Evolutionary conservation across 306 rosid species (phyloP).

Genomic region (Phaseolus lunatus): DNA sequence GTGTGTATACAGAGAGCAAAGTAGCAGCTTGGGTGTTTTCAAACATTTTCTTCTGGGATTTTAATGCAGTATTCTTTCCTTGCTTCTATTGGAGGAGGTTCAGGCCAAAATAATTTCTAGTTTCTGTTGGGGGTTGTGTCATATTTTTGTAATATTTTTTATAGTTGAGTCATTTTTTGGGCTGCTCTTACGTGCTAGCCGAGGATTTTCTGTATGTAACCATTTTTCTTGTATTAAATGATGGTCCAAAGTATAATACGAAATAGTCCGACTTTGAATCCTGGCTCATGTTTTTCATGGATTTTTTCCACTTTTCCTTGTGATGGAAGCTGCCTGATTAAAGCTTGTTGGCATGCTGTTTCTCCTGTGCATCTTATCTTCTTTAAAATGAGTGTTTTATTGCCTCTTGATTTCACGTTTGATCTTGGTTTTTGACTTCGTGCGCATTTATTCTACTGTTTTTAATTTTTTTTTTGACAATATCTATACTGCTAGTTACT

Average conservation of each 20-base stretch:
- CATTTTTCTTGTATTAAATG: slow-evolving; percentile 52
- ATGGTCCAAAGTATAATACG: slow-evolving; percentile 47
- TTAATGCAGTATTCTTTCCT: slow-evolving; percentile 55
- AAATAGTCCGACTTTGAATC: slow-evolving; percentile 45
- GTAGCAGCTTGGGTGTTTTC: slow-evolving; percentile 45
- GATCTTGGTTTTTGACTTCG: background rate
- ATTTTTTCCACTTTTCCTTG: slow-evolving; percentile 17
- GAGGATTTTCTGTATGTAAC: slow-evolving; percentile 63
- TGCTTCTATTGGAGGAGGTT: slow-evolving; percentile 61
- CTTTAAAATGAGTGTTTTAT: background rate
- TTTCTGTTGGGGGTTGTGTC: slow-evolving; percentile 55
- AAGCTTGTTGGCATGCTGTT: slow-evolving; percentile 17
- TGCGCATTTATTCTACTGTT: background rate
- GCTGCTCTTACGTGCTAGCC: slow-evolving; percentile 65
- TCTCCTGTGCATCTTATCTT: slow-evolving; percentile 12
- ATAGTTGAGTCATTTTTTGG: slow-evolving; percentile 73
- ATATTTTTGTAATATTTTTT: slow-evolving; percentile 77
- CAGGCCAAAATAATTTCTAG: slow-evolving; percentile 58
- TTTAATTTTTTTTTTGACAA: too few species aligned
- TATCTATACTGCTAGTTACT: background rate
- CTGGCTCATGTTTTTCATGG: slow-evolving; percentile 34
- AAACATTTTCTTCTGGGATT: slow-evolving; percentile 49
- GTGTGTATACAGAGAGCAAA: slow-evolving; percentile 44
- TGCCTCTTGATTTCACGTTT: slow-evolving; percentile 19
- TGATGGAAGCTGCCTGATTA: background rate